Conservation (phyloP, 352 stramenopile species). For the Phytopythium chamaehyphon region DNA sequence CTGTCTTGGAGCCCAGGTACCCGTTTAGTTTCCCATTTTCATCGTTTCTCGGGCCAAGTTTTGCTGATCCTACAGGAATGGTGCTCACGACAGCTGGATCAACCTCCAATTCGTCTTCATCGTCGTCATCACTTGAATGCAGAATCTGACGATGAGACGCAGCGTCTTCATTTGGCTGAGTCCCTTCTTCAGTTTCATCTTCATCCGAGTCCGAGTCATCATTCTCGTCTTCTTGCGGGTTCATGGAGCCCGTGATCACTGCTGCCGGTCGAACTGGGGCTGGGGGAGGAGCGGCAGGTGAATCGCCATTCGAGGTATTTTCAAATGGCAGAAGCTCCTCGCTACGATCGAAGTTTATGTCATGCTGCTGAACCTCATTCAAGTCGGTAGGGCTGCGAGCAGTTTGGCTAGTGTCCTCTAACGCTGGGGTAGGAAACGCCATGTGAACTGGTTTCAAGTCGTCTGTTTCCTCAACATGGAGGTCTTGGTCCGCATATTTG, state of each 20-base stretch:
- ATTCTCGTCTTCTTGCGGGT: conserved; percentile 24
- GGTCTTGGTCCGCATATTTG: too few species aligned
- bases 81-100: conserved; percentile 25
- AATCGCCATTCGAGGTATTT: neutral
- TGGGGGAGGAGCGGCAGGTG: conserved; percentile 11
- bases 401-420: too few species aligned
- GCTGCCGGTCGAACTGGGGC: conserved; percentile 9
- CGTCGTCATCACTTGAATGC: conserved; percentile 21
- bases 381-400: too few species aligned
- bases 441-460: too few species aligned
- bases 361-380: too few species aligned
- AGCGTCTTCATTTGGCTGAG: neutral
- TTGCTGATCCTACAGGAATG: conserved; percentile 6
- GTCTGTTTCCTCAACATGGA: too few species aligned
- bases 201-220: conserved; percentile 31
- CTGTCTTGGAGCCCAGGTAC: too few species aligned
- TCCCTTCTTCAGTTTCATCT: conserved; percentile 21
- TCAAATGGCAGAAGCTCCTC: neutral
- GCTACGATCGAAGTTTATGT: too few species aligned
- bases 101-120: conserved; percentile 51
- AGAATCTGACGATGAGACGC: conserved; percentile 13
- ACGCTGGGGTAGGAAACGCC: too few species aligned
- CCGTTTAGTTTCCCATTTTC: too few species aligned
- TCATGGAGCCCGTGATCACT: conserved; percentile 27
- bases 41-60: neutral